Evolutionary conservation across 2,329 filamentous ascomycete genomes (phyloP).

Genomic region (Colletotrichum magnum): DNA sequence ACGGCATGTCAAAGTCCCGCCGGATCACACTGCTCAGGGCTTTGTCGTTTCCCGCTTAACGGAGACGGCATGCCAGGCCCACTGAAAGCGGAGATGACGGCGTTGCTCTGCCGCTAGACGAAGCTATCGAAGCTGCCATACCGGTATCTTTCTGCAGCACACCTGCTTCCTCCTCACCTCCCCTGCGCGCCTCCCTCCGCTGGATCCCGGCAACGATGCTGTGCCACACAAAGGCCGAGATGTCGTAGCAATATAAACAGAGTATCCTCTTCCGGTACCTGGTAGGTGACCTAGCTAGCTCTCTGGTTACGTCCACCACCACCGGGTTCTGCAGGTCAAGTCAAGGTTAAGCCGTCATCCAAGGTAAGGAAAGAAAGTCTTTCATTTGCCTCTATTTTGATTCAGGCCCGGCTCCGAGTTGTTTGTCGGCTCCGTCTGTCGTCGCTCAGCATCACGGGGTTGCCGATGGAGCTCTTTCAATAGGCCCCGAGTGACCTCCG

Average conservation of each 20-base stretch:
- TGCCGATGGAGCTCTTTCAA: too few relatives aligned
- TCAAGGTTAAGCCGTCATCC: slow-evolving; percentile 18
- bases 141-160: slow-evolving; percentile 26
- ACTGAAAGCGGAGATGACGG: slow-evolving; percentile 35
- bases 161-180: slow-evolving; percentile 20
- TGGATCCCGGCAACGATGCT: slow-evolving; percentile 5
- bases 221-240: neutral
- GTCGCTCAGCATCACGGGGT: too few relatives aligned
- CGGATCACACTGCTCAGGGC: neutral
- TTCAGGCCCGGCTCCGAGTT: neutral
- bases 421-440: neutral
- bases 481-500: neutral
- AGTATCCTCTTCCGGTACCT: slow-evolving; percentile 1
- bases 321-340: neutral
- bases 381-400: neutral
- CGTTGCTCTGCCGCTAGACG: slow-evolving; percentile 21
- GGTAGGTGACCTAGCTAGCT: neutral
- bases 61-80: slow-evolving; percentile 24
- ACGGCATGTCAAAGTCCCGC: neutral
- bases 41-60: slow-evolving; percentile 9
- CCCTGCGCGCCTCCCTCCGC: neutral
- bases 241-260: slow-evolving; percentile 32
- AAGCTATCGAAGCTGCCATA: slow-evolving; percentile 29
- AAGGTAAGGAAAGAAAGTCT: slow-evolving; percentile 19
- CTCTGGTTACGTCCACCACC: slow-evolving; percentile 23